Percentiles rank a stretch among this genome's conserved stretches.
These are phyloP conservation scores for Chalaropsis thielavioides DNA, from an alignment of 2,329 filamentous ascomycete genomes.

Conservation along the genomic window DNA sequence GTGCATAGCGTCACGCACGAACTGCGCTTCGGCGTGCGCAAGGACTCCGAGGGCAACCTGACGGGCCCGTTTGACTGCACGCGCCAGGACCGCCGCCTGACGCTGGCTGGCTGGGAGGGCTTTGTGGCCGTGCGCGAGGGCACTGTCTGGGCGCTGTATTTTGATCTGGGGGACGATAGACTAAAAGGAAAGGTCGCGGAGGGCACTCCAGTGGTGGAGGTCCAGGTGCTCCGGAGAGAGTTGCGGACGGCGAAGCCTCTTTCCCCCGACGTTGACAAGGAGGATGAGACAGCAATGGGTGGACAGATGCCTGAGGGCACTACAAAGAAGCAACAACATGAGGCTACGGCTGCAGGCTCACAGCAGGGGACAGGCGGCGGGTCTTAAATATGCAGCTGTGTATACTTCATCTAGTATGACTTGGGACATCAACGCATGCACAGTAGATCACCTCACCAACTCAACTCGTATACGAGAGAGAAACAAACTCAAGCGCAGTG, in stretches of 20 bases:
- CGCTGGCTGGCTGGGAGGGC: slow-evolving; percentile 35
- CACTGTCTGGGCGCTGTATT: slow-evolving; percentile 33
- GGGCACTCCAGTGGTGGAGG: slow-evolving; percentile 37
- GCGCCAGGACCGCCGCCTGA: slow-evolving; percentile 36
- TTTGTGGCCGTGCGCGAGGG: slow-evolving; percentile 35
- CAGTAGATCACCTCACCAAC: no score
- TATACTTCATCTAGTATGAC: no score
- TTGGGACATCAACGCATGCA: neutral
- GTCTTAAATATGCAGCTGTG: no score
- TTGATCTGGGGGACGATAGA: slow-evolving; percentile 33
- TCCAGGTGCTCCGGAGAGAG: slow-evolving; percentile 40
- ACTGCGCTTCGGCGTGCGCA: slow-evolving; percentile 33
- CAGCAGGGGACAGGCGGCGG: no score
- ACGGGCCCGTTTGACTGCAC: slow-evolving; percentile 39
- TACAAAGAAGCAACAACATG: neutral
- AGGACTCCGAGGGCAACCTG: slow-evolving; percentile 29
- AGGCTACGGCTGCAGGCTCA: neutral
- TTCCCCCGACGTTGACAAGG: slow-evolving; percentile 9
- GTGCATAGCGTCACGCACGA: slow-evolving; percentile 32
- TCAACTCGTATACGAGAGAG: neutral
- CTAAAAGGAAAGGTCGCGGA: slow-evolving; percentile 31
- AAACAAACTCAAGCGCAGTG: neutral
- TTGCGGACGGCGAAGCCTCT: slow-evolving; percentile 14
- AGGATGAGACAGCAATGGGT: neutral
- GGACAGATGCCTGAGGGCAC: neutral